These are phyloP conservation scores for Styphnolobium japonicum DNA, from an alignment of 306 rosid species.

Conservation along the genomic window DNA sequence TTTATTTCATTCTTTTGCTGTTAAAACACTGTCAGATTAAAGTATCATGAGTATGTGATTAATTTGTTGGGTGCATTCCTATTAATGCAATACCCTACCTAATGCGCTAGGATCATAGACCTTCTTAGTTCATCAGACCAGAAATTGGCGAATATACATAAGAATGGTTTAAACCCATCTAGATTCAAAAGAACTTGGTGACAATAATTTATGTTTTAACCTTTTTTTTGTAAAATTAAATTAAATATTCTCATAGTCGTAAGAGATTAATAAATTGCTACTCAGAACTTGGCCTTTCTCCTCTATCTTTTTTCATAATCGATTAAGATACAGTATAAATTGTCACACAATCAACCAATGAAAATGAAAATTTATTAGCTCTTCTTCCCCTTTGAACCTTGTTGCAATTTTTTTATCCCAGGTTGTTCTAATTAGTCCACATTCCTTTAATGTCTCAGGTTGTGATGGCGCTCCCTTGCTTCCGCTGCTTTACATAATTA, in stretches of 20 bases:
- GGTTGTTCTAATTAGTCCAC: not conserved
- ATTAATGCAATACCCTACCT: constrained; percentile 3
- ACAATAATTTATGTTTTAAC: not conserved
- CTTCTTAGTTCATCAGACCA: not conserved
- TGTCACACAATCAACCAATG: not conserved
- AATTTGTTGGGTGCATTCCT: constrained; percentile 6
- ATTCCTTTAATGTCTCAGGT: constrained; percentile 41
- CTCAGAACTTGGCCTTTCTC: not conserved
- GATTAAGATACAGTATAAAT: not conserved
- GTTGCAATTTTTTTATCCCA: not conserved
- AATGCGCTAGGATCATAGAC: not conserved
- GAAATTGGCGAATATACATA: not conserved
- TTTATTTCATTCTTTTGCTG: constrained; percentile 13
- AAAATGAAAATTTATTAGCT: not conserved
- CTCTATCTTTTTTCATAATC: not conserved
- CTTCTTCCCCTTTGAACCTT: constrained; percentile 4
- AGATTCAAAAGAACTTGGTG: not conserved
- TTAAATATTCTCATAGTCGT: not conserved
- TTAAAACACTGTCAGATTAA: constrained; percentile 18
- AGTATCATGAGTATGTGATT: not conserved
- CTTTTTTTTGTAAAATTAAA: not conserved
- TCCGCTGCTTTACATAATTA: constrained; percentile 68
- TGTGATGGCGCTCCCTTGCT: constrained; percentile 89
- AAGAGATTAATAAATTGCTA: not conserved
- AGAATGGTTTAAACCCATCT: not conserved